A percentile compares a stretch with the other conserved stretches of the same genome.
Conservation (phyloP, 2,329 filamentous ascomycete genomes). For the Huntiella savannae region DNA sequence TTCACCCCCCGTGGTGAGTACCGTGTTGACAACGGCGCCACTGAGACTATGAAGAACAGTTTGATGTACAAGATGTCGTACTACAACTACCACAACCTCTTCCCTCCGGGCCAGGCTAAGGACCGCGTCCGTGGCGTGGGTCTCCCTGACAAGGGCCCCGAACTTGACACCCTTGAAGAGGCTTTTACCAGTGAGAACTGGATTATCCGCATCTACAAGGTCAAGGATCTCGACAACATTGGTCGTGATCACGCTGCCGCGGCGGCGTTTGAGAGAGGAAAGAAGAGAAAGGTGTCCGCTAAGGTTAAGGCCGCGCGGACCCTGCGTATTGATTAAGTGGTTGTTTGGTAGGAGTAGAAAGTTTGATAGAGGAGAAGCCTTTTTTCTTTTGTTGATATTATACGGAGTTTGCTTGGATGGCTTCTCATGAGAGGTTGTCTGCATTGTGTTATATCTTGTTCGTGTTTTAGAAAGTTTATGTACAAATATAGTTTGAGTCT, state of each 20-base stretch:
- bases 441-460: neutral
- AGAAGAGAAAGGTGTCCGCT: constrained; percentile 59
- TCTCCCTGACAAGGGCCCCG: constrained; percentile 67
- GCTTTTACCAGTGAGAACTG: constrained; percentile 99
- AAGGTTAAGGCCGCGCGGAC: constrained; percentile 49
- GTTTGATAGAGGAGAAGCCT: neutral
- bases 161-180: constrained; percentile 79
- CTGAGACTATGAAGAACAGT: constrained; percentile 96
- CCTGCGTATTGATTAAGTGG: constrained; percentile 48
- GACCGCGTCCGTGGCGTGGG: constrained; percentile 73
- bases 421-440: neutral
- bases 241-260: constrained; percentile 64
- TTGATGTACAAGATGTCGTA: constrained; percentile 99
- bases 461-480: constrained; percentile 4
- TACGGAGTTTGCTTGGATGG: neutral
- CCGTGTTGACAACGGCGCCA: constrained; percentile 79
- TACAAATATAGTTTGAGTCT: constrained; percentile 9
- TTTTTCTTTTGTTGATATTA: constrained; percentile 4
- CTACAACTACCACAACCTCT: constrained; percentile 87
- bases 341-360: neutral
- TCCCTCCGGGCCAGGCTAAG: constrained; percentile 73
- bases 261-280: constrained; percentile 54
- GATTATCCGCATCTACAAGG: constrained; percentile 99
- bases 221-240: constrained; percentile 95
- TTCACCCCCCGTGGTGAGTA: constrained; percentile 92